Base-by-base conservation (phyloP, 2,329 filamentous ascomycete species). In the Lachnellula arida region DNA sequence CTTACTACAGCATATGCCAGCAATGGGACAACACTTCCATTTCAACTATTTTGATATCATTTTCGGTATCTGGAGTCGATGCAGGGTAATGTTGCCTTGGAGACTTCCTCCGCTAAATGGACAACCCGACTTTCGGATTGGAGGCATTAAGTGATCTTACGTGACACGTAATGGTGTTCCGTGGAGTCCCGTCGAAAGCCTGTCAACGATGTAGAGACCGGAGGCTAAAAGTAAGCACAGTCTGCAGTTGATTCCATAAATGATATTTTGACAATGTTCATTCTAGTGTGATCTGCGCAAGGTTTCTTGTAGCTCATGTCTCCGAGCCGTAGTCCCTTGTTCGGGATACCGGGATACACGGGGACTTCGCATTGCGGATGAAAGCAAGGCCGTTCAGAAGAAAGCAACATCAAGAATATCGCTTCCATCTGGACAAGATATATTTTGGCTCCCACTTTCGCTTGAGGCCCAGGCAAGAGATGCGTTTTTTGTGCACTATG, bases 251-350 rank as follows among this genome's bases (percentile, higher is more conserved):
- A 28, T 14, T n/a, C 6, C 8, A 4, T 3, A 55, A 8, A 22
- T 39, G 17, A 12, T 2, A 2, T 42, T 19, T 37, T 32, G 14
- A 15, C 8, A 46, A 14, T 23, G 22, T 34, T 39, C 11, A 7
- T 6, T 34, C n/a, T n/a, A 63, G 58, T 65, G 61, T 37, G 60
- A 64, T 23, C 40, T 61, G 22, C 43, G 49, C 7, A 53, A 12
- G 12, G 47, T 15, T 11, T 46, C 52, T 9, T 59, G 60, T 28
- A 44, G 54, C 32, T 55, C 52, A 51, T 63, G 61, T 34, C 40
- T 57, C 19, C 49, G 59, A 46, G 57, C 59, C 17, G 57, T 51
- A 25, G 23, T 46, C n/a, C 4, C 22, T n/a, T 61, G 61, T 51
- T 39, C 50, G 12, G 61, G 59, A 17, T 61, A 63, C 37, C 50